These are phyloP conservation scores for Primulina eburnea DNA, from an alignment of 257 asterid genomes.

Conservation along the genomic window DNA sequence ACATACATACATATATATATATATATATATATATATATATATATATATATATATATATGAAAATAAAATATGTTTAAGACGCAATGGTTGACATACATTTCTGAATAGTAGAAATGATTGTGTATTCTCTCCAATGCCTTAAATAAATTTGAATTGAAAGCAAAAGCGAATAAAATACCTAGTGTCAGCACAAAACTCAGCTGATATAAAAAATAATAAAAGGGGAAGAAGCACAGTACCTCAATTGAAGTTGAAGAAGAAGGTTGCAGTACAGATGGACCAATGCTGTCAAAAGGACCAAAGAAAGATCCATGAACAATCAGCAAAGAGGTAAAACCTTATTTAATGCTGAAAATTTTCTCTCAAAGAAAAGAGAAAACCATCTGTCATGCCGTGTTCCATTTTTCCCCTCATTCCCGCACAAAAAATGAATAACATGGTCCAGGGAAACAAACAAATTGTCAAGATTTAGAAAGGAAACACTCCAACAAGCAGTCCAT, in stretches of 20 bases:
- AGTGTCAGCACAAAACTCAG: neutral
- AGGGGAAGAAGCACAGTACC: slow-evolving; percentile 44
- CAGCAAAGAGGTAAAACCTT: neutral
- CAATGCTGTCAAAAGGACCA: slow-evolving; percentile 50
- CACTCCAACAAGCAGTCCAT: neutral
- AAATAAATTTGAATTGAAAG: neutral
- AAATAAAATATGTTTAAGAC: neutral
- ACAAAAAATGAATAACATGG: neutral
- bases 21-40: too few species aligned
- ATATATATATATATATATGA: neutral
- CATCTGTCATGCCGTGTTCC: neutral
- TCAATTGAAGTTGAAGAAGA: slow-evolving; percentile 63
- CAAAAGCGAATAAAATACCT: neutral
- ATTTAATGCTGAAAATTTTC: slow-evolving; percentile 1
- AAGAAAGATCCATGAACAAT: slow-evolving; percentile 17
- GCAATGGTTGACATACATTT: slow-evolving; percentile 1
- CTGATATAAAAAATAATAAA: slow-evolving; percentile 1
- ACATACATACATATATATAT: too few species aligned
- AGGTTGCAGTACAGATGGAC: slow-evolving; percentile 58
- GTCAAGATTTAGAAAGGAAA: neutral
- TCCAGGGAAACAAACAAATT: neutral
- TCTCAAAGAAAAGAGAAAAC: slow-evolving; percentile 16
- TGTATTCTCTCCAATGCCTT: neutral
- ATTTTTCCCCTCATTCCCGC: neutral
- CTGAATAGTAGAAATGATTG: neutral